Percentiles rank a stretch among this genome's conserved stretches.
These are phyloP conservation scores for Colletotrichum euphorbiae DNA, from an alignment of 2,329 filamentous ascomycete species.

Conservation along the genomic window DNA sequence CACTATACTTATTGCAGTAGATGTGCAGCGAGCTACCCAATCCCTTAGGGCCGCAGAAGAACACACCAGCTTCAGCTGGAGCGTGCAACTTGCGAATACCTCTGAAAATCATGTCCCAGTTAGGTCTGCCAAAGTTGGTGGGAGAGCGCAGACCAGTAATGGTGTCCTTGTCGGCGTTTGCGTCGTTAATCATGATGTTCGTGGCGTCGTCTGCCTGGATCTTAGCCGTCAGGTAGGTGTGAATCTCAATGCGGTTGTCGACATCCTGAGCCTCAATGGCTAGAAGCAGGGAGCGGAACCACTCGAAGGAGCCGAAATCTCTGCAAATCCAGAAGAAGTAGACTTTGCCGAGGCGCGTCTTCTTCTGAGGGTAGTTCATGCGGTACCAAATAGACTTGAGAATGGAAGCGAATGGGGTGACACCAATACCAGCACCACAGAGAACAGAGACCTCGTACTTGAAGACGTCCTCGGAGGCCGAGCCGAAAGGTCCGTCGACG, in stretches of 20 bases:
- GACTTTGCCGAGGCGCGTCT: constrained; percentile 83
- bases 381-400: constrained; percentile 94
- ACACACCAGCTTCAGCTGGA: constrained; percentile 79
- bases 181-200: constrained; percentile 94
- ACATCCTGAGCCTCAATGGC: constrained; percentile 90
- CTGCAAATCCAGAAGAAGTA: constrained; percentile 96
- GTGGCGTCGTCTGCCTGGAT: constrained; percentile 88
- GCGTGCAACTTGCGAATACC: constrained; percentile 83
- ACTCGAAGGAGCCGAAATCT: constrained; percentile 89
- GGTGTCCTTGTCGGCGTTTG: constrained; percentile 84
- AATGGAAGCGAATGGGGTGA: constrained; percentile 88
- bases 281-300: constrained; percentile 85
- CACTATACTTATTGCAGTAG: constrained; percentile 89
- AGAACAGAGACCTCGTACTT: constrained; percentile 85
- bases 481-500: constrained; percentile 87
- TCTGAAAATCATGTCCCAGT: constrained; percentile 92
- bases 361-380: constrained; percentile 87
- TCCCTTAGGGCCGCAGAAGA: constrained; percentile 88
- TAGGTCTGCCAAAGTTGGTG: constrained; percentile 87
- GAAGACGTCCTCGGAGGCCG: constrained; percentile 89
- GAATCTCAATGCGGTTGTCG: constrained; percentile 87
- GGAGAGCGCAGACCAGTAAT: constrained; percentile 85
- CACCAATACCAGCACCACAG: constrained; percentile 85
- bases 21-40: constrained; percentile 81
- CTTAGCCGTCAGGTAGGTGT: constrained; percentile 88